Evolutionary conservation across 768 basidiomycete species (phyloP).

Genomic region (Floccularia luteovirens): DNA sequence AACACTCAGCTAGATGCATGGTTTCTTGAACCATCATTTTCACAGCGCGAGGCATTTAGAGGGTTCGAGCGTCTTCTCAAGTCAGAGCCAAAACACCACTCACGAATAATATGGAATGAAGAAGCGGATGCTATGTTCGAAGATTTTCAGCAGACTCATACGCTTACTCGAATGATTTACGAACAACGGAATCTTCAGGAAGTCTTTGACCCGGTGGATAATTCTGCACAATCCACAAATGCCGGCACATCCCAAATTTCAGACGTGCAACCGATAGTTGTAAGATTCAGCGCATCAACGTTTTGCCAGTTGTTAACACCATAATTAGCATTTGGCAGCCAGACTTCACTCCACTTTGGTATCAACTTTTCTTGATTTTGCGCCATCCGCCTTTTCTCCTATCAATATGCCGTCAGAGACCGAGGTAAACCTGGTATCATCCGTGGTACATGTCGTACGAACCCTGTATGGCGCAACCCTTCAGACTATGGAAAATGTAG

Average conservation of each 20-base stretch:
- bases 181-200: constrained; percentile 13
- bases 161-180: constrained; percentile 21
- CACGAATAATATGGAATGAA: constrained; percentile 21
- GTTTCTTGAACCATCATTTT: constrained; percentile 61
- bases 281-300: background rate
- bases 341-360: constrained; percentile 74
- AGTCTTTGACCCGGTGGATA: background rate
- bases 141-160: constrained; percentile 20
- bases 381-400: constrained; percentile 75
- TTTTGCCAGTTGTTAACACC: too few relatives aligned
- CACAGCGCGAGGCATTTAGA: constrained; percentile 38
- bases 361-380: constrained; percentile 82
- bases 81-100: constrained; percentile 10
- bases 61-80: constrained; percentile 43
- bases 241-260: background rate
- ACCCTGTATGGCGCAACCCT: constrained; percentile 54
- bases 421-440: constrained; percentile 52
- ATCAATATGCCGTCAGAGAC: constrained; percentile 45
- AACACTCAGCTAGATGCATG: constrained; percentile 40
- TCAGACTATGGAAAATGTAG: constrained; percentile 29
- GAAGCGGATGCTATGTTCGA: constrained; percentile 25
- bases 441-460: constrained; percentile 48
- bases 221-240: too few relatives aligned
- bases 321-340: constrained; percentile 53
- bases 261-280: background rate